Base-by-base conservation (phyloP, 2,329 filamentous ascomycete genomes). In the Colletotrichum euphorbiae region DNA sequence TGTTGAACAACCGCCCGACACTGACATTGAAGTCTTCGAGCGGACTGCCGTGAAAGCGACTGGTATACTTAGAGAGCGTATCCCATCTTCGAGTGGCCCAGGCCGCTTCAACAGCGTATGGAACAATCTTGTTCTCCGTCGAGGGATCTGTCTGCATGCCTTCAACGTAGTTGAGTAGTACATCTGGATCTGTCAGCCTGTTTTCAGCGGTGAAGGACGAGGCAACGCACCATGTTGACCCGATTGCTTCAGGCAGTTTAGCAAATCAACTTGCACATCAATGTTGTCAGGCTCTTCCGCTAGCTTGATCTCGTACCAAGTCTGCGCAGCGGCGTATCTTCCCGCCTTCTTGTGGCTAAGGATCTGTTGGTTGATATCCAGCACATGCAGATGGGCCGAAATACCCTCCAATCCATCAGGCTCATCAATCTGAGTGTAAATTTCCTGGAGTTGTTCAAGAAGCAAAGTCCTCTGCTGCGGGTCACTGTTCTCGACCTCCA, bases 371-470 rank as follows among this genome's bases (percentile, higher is more conserved):
- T 97, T 92, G 56, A 98, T 91, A 72, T 97, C 93, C n/a, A 98
- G 83, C 11, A 94, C 89, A 67, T 92, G 91, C 3, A 98, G 83
- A 76, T 96, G 92, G 19, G 93, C 90, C 1, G 95, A 97, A 69
- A 99, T 95, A 3, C 96, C 96, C 76, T 98, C 94, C 38, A 99
- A 90, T 1, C 95, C 94, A 78, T 99, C 96, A 0, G 96, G 97
- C 74, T 99, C 96, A 75, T 99, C 96, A 69, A 99, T 98, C 73
- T 98, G 92, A 1, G 93, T 93, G 78, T 99, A 99, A 17, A 99
- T 97, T 60, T 95, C 90, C 75, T 98, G 95, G 24, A 99, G 82
- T 69, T 90, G 89, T 72, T 93, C 89, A 68, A 97, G 87, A 4
- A 96, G 84, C 24, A 88, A 84, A 60, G 91, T 84, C n/a, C 86